Evolutionary conservation across 2,329 filamentous ascomycete species (phyloP).

Genomic region (Hypoxylon sp.): DNA sequence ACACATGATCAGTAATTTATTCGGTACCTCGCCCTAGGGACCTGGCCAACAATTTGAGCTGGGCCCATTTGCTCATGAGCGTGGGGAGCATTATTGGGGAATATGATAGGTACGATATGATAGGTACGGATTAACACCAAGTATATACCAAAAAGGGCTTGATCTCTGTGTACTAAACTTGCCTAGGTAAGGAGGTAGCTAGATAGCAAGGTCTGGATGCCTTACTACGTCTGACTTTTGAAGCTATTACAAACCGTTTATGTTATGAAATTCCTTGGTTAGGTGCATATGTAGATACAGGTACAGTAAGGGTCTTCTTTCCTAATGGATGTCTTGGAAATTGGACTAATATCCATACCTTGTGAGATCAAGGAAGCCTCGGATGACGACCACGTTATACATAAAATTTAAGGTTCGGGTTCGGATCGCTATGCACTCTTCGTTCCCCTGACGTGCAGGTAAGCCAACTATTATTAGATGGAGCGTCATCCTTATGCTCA

Average conservation of each 20-base stretch:
- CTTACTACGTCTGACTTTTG: slow-evolving; percentile 18
- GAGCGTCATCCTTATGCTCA: slow-evolving; percentile 24
- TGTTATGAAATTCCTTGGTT: slow-evolving; percentile 7
- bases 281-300: neutral
- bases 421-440: slow-evolving; percentile 24
- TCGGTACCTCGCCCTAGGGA: neutral
- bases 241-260: slow-evolving; percentile 20
- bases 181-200: neutral
- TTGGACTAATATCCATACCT: slow-evolving; percentile 6
- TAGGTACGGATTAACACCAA: neutral
- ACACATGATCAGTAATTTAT: slow-evolving; percentile 8
- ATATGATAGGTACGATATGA: slow-evolving; percentile 1
- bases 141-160: neutral
- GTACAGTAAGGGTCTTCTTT: slow-evolving; percentile 20
- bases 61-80: slow-evolving; percentile 8
- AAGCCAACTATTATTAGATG: slow-evolving; percentile 24
- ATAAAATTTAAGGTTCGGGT: slow-evolving; percentile 22
- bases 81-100: slow-evolving; percentile 2
- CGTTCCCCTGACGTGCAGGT: slow-evolving; percentile 8
- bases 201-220: neutral
- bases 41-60: slow-evolving; percentile 2
- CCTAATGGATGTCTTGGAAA: slow-evolving; percentile 13
- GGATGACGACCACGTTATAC: slow-evolving; percentile 29
- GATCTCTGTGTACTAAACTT: neutral
- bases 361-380: slow-evolving; percentile 23